Evolutionary conservation across 768 basidiomycete genomes (phyloP), one percentile per base, ranked within the genome.

Genomic region (Ephemerocybe angulata): DNA sequence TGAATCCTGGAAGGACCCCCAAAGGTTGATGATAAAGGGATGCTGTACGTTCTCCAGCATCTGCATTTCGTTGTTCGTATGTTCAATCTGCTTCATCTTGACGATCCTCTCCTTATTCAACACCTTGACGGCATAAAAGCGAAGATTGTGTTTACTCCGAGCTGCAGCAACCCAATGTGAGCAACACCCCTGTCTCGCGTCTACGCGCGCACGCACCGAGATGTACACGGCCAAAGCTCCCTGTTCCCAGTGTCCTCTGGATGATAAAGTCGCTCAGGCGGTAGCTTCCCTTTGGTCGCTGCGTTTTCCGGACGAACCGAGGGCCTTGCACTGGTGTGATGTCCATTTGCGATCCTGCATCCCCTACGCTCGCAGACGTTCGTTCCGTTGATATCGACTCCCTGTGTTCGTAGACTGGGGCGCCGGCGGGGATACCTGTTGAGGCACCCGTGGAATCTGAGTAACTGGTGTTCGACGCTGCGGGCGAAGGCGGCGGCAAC

Each of bases 171-270:
- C 47, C 56, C 50, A 44, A 8, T 44, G 46, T 62, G 30, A 60
- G 55, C 30, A 56, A 35, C 52, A 58, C 31, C 43, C 50, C 56
- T 25, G 19, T 24, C 11, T 11, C 24, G 7, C 48, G 30, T 50
- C 3, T 47, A 62, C 25, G 24, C 40, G 40, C 21, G n/a, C 35
- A 62, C 67, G 46, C 65, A 91, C 91, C 91, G 37, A 93, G 75
- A 70, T 93, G 91, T 0, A 99, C 97, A n/a, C 94, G 83, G 1
- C 97, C 97, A 69, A 99, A 98, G 65, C 93, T 97, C 1, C 97
- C 97, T 1, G 94, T 98, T 0, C 97, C 96, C 49, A 93, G 69
- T 13, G 89, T 93, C 25, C 90, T 77, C 62, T 89, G 85, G 58
- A 93, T 86, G 59, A 84, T 80, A 60, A 93, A 93, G 66, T 93